These are phyloP conservation scores for Arctium minus DNA, from an alignment of 129 eudicot genomes.

Conservation along the genomic window DNA sequence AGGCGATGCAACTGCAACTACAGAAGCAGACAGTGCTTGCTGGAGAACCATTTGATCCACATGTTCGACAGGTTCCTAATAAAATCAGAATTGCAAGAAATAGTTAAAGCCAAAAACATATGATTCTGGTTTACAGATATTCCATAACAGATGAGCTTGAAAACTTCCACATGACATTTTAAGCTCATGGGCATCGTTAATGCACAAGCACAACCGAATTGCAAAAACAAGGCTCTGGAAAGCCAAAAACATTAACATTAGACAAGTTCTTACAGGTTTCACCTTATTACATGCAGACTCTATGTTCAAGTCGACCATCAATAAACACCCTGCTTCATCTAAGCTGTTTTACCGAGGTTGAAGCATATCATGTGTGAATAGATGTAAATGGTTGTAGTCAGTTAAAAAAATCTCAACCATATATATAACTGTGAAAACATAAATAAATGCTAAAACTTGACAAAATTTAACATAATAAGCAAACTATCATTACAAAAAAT, in stretches of 20 bases:
- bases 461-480: not conserved
- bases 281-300: not conserved
- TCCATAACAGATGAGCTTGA: not conserved
- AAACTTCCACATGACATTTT: not conserved
- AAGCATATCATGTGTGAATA: not conserved
- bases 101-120: not conserved
- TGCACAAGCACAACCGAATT: not conserved
- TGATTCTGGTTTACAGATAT: not conserved
- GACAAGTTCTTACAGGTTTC: not conserved
- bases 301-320: not conserved
- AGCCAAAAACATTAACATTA: not conserved
- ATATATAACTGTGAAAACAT: not conserved
- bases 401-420: not conserved
- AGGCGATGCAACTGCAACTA: slow-evolving; percentile 93
- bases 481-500: not conserved
- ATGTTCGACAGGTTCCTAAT: slow-evolving; percentile 61
- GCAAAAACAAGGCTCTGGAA: not conserved
- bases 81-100: slow-evolving; percentile 1
- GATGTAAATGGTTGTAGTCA: not conserved
- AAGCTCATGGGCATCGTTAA: not conserved
- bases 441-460: not conserved
- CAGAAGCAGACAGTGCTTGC: slow-evolving; percentile 76
- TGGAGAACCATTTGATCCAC: slow-evolving; percentile 59
- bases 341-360: not conserved
- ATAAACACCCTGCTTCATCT: not conserved